phyloP scores from a whole-genome alignment of 768 basidiomycete genomes.

The Kockovaella imperatae region DNA sequence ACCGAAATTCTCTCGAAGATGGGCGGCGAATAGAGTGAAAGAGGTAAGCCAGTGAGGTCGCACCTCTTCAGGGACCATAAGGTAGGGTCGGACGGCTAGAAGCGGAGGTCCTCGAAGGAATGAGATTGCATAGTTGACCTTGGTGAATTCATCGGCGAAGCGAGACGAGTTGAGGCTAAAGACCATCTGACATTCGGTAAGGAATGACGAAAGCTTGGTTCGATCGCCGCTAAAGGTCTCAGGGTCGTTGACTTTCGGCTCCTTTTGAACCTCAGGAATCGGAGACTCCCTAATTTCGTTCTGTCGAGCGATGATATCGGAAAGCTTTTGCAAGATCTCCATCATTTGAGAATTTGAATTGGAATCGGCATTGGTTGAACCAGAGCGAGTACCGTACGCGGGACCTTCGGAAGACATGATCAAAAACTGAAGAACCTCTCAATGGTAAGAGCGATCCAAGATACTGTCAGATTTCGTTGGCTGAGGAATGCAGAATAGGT shows the following conservation, averaged over 20 bases:
- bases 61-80: neutral
- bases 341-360: too few relatives aligned
- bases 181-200: constrained; percentile 8
- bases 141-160: constrained; percentile 4
- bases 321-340: too few relatives aligned
- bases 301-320: too few relatives aligned
- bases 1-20: constrained; percentile 10
- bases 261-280: neutral
- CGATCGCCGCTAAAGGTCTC: constrained; percentile 2
- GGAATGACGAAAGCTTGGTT: neutral
- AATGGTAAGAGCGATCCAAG: too few relatives aligned
- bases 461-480: too few relatives aligned
- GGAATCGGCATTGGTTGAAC: too few relatives aligned
- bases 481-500: too few relatives aligned
- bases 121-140: constrained; percentile 10
- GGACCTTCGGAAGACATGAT: too few relatives aligned
- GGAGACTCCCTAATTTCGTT: too few relatives aligned
- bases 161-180: constrained; percentile 7
- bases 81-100: constrained; percentile 4
- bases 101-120: constrained; percentile 6
- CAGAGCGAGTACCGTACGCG: too few relatives aligned
- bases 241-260: constrained; percentile 6
- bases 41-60: neutral
- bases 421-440: too few relatives aligned
- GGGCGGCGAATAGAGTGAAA: neutral